These are phyloP conservation scores for Nigrospora osmanthi DNA, from an alignment of 2,329 filamentous ascomycete species.

Conservation along the genomic window DNA sequence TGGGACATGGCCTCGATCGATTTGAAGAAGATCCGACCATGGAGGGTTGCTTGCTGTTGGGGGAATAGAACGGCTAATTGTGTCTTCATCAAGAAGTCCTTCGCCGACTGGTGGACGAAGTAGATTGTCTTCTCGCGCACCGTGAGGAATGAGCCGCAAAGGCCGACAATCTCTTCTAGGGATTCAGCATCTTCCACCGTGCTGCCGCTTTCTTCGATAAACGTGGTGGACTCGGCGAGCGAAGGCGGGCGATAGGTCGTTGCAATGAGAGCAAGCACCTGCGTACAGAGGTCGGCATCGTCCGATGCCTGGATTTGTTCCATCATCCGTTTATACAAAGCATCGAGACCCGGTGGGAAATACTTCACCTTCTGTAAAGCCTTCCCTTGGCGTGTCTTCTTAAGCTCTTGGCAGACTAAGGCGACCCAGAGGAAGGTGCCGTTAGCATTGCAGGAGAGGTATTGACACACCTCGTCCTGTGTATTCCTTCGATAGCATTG, in stretches of 20 bases:
- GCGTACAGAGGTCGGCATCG: slow-evolving; percentile 10
- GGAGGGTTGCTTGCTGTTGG: slow-evolving; percentile 11
- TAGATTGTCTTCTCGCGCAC: slow-evolving; percentile 19
- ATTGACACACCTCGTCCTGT: background rate
- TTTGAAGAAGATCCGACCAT: slow-evolving; percentile 21
- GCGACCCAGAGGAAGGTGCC: too few relatives aligned
- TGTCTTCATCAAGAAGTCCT: slow-evolving; percentile 26
- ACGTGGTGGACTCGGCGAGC: slow-evolving; percentile 20
- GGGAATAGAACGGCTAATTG: slow-evolving; percentile 19
- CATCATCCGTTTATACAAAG: slow-evolving; percentile 30
- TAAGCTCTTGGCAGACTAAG: too few relatives aligned
- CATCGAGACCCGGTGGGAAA: slow-evolving; percentile 25
- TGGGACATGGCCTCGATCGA: slow-evolving; percentile 23
- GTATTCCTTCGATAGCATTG: background rate
- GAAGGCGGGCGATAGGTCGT: too few relatives aligned
- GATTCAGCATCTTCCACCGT: background rate
- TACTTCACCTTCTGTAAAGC: background rate
- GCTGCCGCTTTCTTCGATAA: background rate
- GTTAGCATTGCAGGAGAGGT: too few relatives aligned
- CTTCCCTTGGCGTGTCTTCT: background rate
- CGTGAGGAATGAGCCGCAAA: slow-evolving; percentile 31
- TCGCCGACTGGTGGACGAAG: slow-evolving; percentile 34
- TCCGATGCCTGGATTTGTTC: slow-evolving; percentile 17
- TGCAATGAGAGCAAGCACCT: too few relatives aligned
- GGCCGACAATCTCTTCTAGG: slow-evolving; percentile 8